Evolutionary conservation across 1,284 basidiomycete species (phyloP), one percentile per base, ranked within the genome.

Genomic region (Austroboletus olivaceoglutinosus): DNA sequence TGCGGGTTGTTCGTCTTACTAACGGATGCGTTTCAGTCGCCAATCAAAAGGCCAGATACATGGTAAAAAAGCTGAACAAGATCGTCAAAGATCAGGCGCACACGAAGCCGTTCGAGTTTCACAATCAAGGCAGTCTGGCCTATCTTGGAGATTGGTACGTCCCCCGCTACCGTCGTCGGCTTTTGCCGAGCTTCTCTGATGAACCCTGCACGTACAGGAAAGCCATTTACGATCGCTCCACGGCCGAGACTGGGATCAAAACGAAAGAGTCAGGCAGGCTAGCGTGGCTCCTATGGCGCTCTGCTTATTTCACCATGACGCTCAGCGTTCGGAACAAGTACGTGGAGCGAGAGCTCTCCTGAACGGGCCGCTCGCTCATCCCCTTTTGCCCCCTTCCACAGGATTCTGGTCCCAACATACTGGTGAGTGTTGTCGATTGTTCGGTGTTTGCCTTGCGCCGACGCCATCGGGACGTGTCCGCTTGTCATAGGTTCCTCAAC

Each of bases 241-340:
- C 75, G 2, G 73, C 73, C 30, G 75, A 78, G 46, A 72, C 74
- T 5, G 80, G 79, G 8, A 78, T 81, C 47, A 77, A 86, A 65
- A 73, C 76, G 37, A 85, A 83, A 62, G 81, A 86, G 62, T 76
- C 83, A 31, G 89, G 89, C 22, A 73, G 81, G 55, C 52, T 86
- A 34, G 88, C 89, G n/a, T 91, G 86, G 85, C 70, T 91, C 23
- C 70, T 89, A 36, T 91, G 89, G 89, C 74, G 88, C 51, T 85
- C 83, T 22, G 89, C 89, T 2, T 90, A 92, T 69, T 86, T 89
- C 61, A 88, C 86, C 6, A 83, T 85, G 77, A 86, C 87, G 3
- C 73, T 94, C 56, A 87, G 85, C 58, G 65, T 81, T 64, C 73
- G 89, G 64, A 94, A 93, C 68, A 87, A 86, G 81, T 83, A 56